These are phyloP conservation scores for Epichloe gansuensis DNA, from an alignment of 2,329 filamentous ascomycete species.

Conservation along the genomic window DNA sequence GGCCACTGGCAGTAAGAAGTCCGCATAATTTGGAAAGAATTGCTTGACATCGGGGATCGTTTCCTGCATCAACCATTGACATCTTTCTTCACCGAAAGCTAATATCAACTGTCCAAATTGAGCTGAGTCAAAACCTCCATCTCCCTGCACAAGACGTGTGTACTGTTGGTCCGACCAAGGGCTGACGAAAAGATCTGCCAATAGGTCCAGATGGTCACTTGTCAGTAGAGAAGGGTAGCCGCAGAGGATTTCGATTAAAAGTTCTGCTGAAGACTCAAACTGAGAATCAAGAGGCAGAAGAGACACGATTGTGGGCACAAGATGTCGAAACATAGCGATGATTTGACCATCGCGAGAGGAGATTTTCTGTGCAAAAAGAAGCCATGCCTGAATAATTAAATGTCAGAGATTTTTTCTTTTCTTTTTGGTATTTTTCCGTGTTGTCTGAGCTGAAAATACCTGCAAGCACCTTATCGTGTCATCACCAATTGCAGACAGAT, in stretches of 20 bases:
- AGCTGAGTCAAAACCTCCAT: conserved; percentile 51
- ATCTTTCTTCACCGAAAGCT: conserved; percentile 55
- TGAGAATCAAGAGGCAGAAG: conserved; percentile 47
- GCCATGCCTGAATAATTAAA: conserved; percentile 47
- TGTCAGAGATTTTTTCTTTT: neutral
- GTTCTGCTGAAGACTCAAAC: conserved; percentile 48
- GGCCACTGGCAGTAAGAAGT: conserved; percentile 53
- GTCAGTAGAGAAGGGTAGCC: conserved; percentile 54
- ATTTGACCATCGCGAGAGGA: conserved; percentile 45
- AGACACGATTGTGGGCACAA: conserved; percentile 47
- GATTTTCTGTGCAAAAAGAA: conserved; percentile 57
- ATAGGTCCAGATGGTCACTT: conserved; percentile 40
- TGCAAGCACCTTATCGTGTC: conserved; percentile 51
- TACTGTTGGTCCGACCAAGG: conserved; percentile 47
- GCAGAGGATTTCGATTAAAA: conserved; percentile 52
- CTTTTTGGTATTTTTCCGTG: neutral
- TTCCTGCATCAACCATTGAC: conserved; percentile 45
- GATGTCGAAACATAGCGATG: conserved; percentile 43
- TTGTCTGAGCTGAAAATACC: conserved; percentile 23
- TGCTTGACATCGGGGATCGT: conserved; percentile 35
- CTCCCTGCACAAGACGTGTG: conserved; percentile 40
- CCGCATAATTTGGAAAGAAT: conserved; percentile 50
- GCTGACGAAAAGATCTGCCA: conserved; percentile 49
- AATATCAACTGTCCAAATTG: conserved; percentile 56
- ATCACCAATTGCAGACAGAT: conserved; percentile 27